phyloP scores from a whole-genome alignment of 2,329 filamentous ascomycete species.

The Cryphonectria parasitica region DNA sequence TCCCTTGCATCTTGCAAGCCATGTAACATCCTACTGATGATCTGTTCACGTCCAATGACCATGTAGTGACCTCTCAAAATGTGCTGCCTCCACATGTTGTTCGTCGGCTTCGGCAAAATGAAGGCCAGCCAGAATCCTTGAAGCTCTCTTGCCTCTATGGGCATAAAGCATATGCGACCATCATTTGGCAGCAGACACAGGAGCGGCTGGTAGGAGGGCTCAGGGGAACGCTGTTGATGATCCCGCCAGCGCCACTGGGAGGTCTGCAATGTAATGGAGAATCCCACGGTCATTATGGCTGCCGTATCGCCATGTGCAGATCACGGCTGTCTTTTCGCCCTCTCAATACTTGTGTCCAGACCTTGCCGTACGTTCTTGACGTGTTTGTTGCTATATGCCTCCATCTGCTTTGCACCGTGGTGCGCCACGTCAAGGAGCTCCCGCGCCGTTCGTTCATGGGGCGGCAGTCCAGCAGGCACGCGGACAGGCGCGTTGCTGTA shows the following conservation, averaged over 20 bases:
- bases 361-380: constrained; percentile 23
- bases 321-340: constrained; percentile 3
- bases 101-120: neutral
- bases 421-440: constrained; percentile 24
- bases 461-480: constrained; percentile 8
- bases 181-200: neutral
- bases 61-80: neutral
- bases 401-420: constrained; percentile 17
- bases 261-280: neutral
- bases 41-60: neutral
- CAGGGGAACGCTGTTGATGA: neutral
- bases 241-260: neutral
- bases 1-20: neutral
- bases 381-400: constrained; percentile 24
- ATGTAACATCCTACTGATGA: neutral
- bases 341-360: constrained; percentile 23
- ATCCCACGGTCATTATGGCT: too few species aligned
- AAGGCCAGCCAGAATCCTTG: neutral
- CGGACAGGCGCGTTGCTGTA: constrained; percentile 10
- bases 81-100: neutral
- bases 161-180: neutral
- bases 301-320: neutral
- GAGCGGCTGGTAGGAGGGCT: neutral
- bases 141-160: neutral
- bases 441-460: constrained; percentile 19